Percentiles rank a stretch among this genome's conserved stretches.
phyloP scores from a whole-genome alignment of 331 rosid species.

The Ulmus americana region DNA sequence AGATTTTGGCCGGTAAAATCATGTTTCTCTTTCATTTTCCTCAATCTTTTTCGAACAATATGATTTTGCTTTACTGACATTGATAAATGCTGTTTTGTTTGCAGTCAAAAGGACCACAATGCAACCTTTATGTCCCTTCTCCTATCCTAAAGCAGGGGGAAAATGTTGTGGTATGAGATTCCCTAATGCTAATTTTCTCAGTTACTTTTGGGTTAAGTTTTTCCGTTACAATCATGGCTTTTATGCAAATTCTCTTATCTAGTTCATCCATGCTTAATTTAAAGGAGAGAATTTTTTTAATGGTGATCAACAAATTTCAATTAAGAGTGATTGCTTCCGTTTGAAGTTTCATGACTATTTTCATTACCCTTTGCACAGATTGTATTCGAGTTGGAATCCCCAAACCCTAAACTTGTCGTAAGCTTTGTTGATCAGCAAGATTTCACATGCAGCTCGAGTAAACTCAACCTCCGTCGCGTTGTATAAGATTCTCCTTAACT shows the following conservation, averaged over 20 bases:
- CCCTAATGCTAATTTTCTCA: not conserved
- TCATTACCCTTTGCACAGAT: constrained; percentile 34
- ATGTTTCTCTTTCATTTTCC: not conserved
- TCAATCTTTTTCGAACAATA: not conserved
- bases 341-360: not conserved
- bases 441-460: constrained; percentile 51
- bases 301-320: not conserved
- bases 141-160: constrained; percentile 63
- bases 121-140: constrained; percentile 87
- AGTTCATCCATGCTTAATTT: not conserved
- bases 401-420: constrained; percentile 50
- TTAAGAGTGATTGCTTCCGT: not conserved
- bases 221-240: not conserved
- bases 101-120: constrained; percentile 80
- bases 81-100: constrained; percentile 24
- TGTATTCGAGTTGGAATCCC: constrained; percentile 68
- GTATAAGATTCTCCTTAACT: not conserved
- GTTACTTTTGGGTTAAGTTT: not conserved
- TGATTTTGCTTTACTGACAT: not conserved
- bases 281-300: not conserved
- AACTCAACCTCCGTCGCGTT: constrained; percentile 4
- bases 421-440: constrained; percentile 51
- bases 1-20: constrained; percentile 90
- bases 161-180: constrained; percentile 61
- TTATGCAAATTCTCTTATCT: not conserved